A percentile compares a stretch with the other conserved stretches of the same genome.
Evolutionary conservation across 805 yeast genomes (phyloP).

Genomic region (Grigorovia transvaalensis): DNA sequence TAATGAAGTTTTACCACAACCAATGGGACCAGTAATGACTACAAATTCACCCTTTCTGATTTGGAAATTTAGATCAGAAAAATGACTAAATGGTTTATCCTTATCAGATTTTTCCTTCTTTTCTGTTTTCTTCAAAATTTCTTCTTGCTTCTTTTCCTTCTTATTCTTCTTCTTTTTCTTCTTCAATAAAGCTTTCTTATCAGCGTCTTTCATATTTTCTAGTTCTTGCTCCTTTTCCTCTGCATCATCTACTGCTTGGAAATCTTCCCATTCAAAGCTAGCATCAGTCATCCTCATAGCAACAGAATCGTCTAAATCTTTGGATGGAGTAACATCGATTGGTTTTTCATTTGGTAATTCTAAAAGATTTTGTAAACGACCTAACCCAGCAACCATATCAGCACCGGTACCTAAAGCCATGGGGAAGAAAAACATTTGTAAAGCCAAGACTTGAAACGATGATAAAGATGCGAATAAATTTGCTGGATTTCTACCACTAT

Average conservation of each 20-base stretch:
- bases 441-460: constrained; percentile 50
- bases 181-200: constrained; percentile 1
- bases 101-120: not conserved
- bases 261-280: constrained; percentile 57
- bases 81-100: constrained; percentile 30
- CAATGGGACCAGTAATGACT: constrained; percentile 54
- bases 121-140: not conserved
- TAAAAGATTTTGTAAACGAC: constrained; percentile 45
- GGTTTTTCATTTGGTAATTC: constrained; percentile 33
- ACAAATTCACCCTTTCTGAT: constrained; percentile 59
- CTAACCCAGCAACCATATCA: constrained; percentile 55
- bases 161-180: constrained; percentile 1
- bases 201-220: constrained; percentile 12
- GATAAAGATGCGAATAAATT: constrained; percentile 61
- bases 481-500: constrained; percentile 40
- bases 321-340: constrained; percentile 11
- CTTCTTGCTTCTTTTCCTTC: not conserved
- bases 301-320: constrained; percentile 18
- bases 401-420: constrained; percentile 57
- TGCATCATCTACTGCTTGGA: constrained; percentile 26
- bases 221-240: constrained; percentile 20
- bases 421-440: constrained; percentile 60
- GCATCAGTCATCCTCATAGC: constrained; percentile 47
- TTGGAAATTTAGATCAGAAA: constrained; percentile 38
- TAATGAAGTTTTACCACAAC: constrained; percentile 72